A percentile compares a stretch with the other conserved stretches of the same genome.
Evolutionary conservation across 345 rosid species (phyloP).

Genomic region (Eucalyptus rudis): DNA sequence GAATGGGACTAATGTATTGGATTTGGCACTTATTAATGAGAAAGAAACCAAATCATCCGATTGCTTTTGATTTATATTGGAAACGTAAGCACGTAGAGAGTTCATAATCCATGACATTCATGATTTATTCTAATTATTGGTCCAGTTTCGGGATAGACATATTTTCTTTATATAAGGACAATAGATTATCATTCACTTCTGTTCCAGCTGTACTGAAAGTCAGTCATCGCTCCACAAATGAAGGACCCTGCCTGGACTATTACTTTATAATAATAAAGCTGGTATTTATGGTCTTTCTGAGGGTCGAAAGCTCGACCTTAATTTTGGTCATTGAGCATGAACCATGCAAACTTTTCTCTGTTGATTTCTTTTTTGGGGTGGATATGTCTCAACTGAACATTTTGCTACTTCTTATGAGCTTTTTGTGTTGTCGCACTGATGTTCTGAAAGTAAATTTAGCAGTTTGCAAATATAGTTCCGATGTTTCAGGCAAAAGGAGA

Average conservation of each 20-base stretch:
- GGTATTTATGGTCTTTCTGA: no score
- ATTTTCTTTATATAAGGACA: background rate
- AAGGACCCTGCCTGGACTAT: no score
- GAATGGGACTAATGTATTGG: background rate
- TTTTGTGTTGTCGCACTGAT: background rate
- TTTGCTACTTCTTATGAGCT: background rate
- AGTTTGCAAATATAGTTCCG: background rate
- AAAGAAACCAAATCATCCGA: background rate
- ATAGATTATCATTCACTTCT: background rate
- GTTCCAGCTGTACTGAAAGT: background rate
- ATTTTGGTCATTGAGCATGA: no score
- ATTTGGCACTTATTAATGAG: background rate
- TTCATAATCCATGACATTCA: background rate
- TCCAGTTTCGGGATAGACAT: background rate
- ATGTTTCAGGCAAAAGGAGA: no score
- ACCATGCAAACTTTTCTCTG: no score
- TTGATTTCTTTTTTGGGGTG: accelerated
- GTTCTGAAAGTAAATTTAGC: background rate
- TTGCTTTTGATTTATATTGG: background rate
- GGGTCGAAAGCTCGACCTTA: no score
- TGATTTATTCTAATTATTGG: background rate
- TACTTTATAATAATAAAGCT: no score
- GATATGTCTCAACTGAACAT: accelerated
- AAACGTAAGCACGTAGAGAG: background rate
- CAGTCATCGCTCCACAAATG: background rate